These are phyloP conservation scores for Ocimum tenuiflorum DNA, from an alignment of 257 asterid genomes.

Conservation along the genomic window DNA sequence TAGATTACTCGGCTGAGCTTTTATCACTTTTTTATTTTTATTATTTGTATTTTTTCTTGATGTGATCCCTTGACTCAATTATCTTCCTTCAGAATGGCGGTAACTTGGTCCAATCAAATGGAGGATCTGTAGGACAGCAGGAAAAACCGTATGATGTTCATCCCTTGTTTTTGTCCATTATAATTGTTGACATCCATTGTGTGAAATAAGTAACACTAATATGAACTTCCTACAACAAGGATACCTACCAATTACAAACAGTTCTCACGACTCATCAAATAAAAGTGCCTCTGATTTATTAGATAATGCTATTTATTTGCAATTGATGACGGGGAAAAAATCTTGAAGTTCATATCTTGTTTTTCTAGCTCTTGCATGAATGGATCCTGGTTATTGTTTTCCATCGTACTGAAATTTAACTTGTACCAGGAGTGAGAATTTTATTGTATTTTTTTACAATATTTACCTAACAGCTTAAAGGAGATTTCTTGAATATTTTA, in stretches of 20 bases:
- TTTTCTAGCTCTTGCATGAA: neutral
- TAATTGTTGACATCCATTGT: neutral
- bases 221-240: neutral
- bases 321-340: neutral
- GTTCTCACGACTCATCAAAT: too few species aligned
- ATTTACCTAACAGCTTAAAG: neutral
- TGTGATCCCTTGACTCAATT: constrained; percentile 17
- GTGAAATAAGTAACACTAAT: neutral
- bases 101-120: constrained; percentile 37
- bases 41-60: constrained; percentile 12
- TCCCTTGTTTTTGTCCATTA: constrained; percentile 7
- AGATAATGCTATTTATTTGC: neutral
- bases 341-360: neutral
- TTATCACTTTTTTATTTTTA: neutral
- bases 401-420: neutral
- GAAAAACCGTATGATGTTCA: constrained; percentile 55
- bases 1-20: neutral
- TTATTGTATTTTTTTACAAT: neutral
- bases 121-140: constrained; percentile 43
- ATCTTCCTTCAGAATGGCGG: constrained; percentile 44
- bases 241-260: neutral
- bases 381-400: neutral
- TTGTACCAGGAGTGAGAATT: neutral
- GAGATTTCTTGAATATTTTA: neutral
- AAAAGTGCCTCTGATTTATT: neutral